phyloP scores from a whole-genome alignment of 1,139 yeast genomes.

The Scheffersomyces titani region DNA sequence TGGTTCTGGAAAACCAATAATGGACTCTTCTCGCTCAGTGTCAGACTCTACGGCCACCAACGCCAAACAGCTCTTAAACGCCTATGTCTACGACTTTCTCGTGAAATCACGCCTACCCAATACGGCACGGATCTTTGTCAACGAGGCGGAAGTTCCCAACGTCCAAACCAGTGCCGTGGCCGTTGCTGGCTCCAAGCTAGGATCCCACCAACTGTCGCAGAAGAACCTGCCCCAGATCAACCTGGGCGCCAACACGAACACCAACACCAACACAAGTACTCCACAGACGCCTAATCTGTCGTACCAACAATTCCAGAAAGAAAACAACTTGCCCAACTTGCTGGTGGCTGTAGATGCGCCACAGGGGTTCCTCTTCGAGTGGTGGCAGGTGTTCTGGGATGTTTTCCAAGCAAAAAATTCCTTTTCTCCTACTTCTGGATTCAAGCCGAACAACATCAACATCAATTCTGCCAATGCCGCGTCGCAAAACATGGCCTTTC shows the following conservation, averaged over 20 bases:
- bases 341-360: constrained; percentile 74
- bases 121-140: constrained; percentile 71
- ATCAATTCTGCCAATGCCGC: constrained; percentile 29
- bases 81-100: constrained; percentile 85
- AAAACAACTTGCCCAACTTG: constrained; percentile 49
- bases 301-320: constrained; percentile 27
- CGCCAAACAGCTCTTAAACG: constrained; percentile 71
- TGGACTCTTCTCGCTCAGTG: constrained; percentile 28
- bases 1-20: constrained; percentile 12
- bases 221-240: constrained; percentile 22
- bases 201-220: constrained; percentile 9
- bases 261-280: constrained; percentile 10
- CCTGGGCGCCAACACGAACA: constrained; percentile 1
- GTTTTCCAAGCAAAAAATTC: constrained; percentile 73
- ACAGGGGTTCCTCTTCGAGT: constrained; percentile 82
- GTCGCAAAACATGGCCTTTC: constrained; percentile 48
- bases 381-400: constrained; percentile 99
- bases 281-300: constrained; percentile 15
- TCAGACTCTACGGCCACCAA: constrained; percentile 55
- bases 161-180: constrained; percentile 12
- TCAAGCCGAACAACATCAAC: constrained; percentile 27
- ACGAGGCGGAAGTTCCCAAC: constrained; percentile 65
- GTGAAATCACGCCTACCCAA: constrained; percentile 70
- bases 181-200: constrained; percentile 3
- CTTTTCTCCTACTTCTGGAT: neutral